Percentiles rank a stretch among this genome's conserved stretches.
Evolutionary conservation across 768 basidiomycete genomes (phyloP).

Genomic region (Termitomyces sp.): DNA sequence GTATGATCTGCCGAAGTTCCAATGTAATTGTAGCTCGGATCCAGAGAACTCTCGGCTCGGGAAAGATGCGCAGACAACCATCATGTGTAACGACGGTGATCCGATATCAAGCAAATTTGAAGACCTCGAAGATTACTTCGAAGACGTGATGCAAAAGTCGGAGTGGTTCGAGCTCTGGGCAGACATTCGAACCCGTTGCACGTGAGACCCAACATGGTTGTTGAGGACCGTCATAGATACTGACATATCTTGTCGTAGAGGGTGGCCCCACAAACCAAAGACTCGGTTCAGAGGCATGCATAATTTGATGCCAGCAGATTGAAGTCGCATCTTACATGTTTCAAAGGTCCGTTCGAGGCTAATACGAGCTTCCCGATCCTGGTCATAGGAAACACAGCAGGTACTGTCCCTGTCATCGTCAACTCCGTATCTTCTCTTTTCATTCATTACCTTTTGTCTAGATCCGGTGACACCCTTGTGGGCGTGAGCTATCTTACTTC

Average conservation of each 20-base stretch:
- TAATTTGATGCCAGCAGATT: not conserved
- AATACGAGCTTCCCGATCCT: constrained; percentile 28
- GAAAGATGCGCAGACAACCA: constrained; percentile 16
- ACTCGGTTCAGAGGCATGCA: constrained; percentile 17
- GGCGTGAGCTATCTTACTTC: constrained; percentile 13
- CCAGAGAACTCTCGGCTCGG: not conserved
- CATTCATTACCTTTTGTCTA: not conserved
- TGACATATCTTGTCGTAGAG: constrained; percentile 7
- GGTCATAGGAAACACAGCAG: constrained; percentile 19
- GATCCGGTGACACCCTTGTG: constrained; percentile 22
- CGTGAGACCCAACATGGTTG: constrained; percentile 17
- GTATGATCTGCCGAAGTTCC: constrained; percentile 14
- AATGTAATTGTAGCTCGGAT: constrained; percentile 23
- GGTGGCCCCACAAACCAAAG: constrained; percentile 18
- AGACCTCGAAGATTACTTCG: constrained; percentile 22
- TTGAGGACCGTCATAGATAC: not conserved
- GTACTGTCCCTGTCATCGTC: constrained; percentile 1
- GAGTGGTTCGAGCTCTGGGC: constrained; percentile 28
- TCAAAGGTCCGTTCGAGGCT: constrained; percentile 20
- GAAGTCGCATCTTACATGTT: not conserved
- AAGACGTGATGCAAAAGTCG: constrained; percentile 17
- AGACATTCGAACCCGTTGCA: constrained; percentile 20
- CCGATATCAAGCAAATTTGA: constrained; percentile 20
- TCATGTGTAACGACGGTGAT: constrained; percentile 31
- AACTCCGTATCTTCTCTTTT: not conserved